A percentile compares a stretch with the other conserved stretches of the same genome.
Conservation (phyloP, 2,329 filamentous ascomycete genomes). For the Chrysoporthe austroafricana region DNA sequence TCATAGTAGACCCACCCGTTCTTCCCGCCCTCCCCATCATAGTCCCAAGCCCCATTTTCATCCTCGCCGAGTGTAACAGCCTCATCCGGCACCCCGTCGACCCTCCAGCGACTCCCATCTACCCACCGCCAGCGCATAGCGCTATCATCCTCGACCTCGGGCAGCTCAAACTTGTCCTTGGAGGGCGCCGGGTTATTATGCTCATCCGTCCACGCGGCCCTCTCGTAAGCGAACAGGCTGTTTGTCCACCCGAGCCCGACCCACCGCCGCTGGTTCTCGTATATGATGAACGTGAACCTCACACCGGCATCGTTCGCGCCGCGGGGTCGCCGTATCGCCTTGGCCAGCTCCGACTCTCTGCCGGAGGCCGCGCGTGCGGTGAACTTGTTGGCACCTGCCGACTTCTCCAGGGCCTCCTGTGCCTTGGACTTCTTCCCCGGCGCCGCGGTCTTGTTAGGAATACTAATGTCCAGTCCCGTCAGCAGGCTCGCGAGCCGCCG, state of each 20-base stretch:
- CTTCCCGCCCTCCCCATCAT: constrained; percentile 63
- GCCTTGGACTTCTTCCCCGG: constrained; percentile 32
- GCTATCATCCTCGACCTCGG: constrained; percentile 63
- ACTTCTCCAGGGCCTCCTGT: constrained; percentile 32
- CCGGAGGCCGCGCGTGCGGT: constrained; percentile 30
- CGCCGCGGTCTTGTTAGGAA: constrained; percentile 32
- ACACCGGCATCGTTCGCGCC: constrained; percentile 73
- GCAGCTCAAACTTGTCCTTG: constrained; percentile 70
- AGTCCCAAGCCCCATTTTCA: constrained; percentile 48
- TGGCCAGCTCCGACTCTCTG: constrained; percentile 52
- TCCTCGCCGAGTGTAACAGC: constrained; percentile 41
- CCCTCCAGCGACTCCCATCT: constrained; percentile 79
- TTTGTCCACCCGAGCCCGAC: constrained; percentile 93
- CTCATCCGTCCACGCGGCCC: constrained; percentile 93
- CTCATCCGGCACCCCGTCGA: constrained; percentile 72
- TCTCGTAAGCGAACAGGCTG: constrained; percentile 87
- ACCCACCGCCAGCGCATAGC: constrained; percentile 75
- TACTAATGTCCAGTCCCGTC: constrained; percentile 76
- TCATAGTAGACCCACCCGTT: constrained; percentile 98
- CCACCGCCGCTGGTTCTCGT: constrained; percentile 96
- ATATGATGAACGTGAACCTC: constrained; percentile 94
- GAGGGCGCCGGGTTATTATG: constrained; percentile 80
- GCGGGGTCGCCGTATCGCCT: constrained; percentile 45
- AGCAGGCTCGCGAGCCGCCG: constrained; percentile 71
- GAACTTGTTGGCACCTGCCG: constrained; percentile 49